phyloP scores from a whole-genome alignment of 805 yeast genomes.

The Grigorovia yakushimaensis region DNA sequence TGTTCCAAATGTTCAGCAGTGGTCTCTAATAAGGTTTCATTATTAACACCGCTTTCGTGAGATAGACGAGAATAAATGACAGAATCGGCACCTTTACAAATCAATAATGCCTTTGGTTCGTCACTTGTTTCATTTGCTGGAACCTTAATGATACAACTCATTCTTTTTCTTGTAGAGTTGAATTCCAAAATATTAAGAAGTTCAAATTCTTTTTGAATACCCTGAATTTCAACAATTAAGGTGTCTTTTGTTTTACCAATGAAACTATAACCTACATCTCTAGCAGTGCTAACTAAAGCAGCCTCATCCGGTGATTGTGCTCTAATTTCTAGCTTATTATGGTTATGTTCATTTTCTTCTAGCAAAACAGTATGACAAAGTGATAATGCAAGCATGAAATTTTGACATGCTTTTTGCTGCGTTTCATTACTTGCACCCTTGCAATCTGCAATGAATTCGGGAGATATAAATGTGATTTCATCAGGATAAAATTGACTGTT shows the following conservation, averaged over 20 bases:
- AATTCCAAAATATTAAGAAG: slow-evolving; percentile 64
- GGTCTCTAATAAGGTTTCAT: slow-evolving; percentile 38
- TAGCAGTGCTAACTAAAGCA: slow-evolving; percentile 74
- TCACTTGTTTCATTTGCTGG: slow-evolving; percentile 39
- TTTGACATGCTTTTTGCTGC: slow-evolving; percentile 55
- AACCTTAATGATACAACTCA: slow-evolving; percentile 72
- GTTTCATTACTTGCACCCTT: slow-evolving; percentile 34
- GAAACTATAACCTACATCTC: slow-evolving; percentile 66
- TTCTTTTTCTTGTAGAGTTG: slow-evolving; percentile 78
- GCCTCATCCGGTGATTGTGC: slow-evolving; percentile 89
- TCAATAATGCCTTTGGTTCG: slow-evolving; percentile 51
- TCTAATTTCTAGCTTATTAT: slow-evolving; percentile 46
- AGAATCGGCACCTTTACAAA: slow-evolving; percentile 84
- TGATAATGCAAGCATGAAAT: slow-evolving; percentile 68
- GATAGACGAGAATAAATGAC: slow-evolving; percentile 60
- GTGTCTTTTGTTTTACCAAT: slow-evolving; percentile 59
- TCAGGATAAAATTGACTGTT: slow-evolving; percentile 41
- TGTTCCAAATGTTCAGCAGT: slow-evolving; percentile 71
- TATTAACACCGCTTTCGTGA: slow-evolving; percentile 31
- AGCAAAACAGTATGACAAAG: slow-evolving; percentile 71
- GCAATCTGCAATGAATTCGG: slow-evolving; percentile 52
- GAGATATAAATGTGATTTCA: slow-evolving; percentile 62
- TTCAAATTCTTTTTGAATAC: slow-evolving; percentile 61
- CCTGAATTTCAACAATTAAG: slow-evolving; percentile 56
- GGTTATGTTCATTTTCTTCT: slow-evolving; percentile 54